Evolutionary conservation across 2,329 filamentous ascomycete genomes (phyloP), one percentile per base, ranked within the genome.

Genomic region (Drechslerella coelobrocha): DNA sequence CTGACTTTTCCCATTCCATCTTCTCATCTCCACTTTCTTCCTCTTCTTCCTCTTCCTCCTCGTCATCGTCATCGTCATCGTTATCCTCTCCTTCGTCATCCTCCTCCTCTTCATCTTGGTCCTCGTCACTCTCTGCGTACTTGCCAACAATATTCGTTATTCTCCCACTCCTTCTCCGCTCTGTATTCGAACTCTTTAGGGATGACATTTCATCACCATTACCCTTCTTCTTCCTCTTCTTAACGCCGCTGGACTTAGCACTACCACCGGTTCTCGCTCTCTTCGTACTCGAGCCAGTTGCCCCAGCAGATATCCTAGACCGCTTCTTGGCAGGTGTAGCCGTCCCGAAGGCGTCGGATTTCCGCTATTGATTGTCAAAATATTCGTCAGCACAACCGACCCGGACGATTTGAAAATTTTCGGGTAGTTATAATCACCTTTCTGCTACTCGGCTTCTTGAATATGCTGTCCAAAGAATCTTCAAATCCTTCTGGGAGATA

Each of bases 401-500:
- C 41, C 23, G 10, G 21, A 17, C 5, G 29, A 34, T 17, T 37
- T 3, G 2, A 5, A 21, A 19, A 19, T 53, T 7, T 26, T 24
- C 27, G 19, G 39, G 14, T 19, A 23, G 34, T 24, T 7, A 53
- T 17, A 41, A 19, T 27, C 19, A 72, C 68, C 72, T 69, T 65
- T 60, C 52, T 61, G 21, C 34, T 81, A 74, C 79, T 68, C 48
- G 92, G 76, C 0, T 81, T 81, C 76, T 83, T 82, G 24, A 89
- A 77, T 34, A 87, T 79, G 19, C 87, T 86, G 74, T 97, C 92
- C 26, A 97, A 82, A 59, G 85, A 83, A 68, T 92, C 89, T 41
- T 91, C 89, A 17, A 90, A 79, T 23, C 88, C 89, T 12, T 92
- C 88, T 0, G 91, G 88, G 9, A 96, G 84, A 77, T 89, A 96